Conservation (phyloP, 2,329 filamentous ascomycete species). For the Macrophomina phaseolina region DNA sequence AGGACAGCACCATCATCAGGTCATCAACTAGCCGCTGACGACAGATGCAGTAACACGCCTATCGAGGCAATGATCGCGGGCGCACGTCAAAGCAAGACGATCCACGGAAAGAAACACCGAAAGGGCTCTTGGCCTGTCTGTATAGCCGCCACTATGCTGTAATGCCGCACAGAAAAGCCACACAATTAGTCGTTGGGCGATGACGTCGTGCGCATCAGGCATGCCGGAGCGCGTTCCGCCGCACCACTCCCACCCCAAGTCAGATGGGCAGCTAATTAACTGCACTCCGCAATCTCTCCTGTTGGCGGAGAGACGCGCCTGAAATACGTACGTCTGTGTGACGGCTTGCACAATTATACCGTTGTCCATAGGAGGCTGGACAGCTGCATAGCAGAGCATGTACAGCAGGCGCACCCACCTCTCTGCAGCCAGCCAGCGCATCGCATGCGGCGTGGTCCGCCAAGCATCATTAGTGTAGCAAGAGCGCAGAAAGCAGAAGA, state of each 20-base stretch:
- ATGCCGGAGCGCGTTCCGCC: background rate
- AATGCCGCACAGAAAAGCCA: background rate
- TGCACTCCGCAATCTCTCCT: background rate
- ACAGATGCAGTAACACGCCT: background rate
- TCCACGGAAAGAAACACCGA: background rate
- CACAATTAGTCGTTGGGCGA: background rate
- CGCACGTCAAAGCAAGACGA: background rate
- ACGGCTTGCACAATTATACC: background rate
- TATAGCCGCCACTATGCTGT: background rate
- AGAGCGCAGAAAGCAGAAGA: too few species aligned
- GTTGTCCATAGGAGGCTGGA: background rate
- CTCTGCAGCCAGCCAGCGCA: too few species aligned
- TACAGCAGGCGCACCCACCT: background rate
- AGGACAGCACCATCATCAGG: background rate
- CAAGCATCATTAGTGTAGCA: too few species aligned
- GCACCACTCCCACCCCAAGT: background rate
- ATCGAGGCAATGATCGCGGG: too few species aligned
- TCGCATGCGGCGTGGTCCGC: too few species aligned
- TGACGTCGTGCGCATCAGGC: background rate
- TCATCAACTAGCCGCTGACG: background rate
- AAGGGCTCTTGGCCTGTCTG: background rate
- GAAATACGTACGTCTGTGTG: background rate
- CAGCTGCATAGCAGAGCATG: background rate
- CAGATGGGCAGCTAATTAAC: background rate
- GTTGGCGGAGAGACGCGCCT: slow-evolving; percentile 10